A percentile compares a stretch with the other conserved stretches of the same genome.
Conservation (phyloP, 805 yeast species). For the Wickerhamomyces chambardii region DNA sequence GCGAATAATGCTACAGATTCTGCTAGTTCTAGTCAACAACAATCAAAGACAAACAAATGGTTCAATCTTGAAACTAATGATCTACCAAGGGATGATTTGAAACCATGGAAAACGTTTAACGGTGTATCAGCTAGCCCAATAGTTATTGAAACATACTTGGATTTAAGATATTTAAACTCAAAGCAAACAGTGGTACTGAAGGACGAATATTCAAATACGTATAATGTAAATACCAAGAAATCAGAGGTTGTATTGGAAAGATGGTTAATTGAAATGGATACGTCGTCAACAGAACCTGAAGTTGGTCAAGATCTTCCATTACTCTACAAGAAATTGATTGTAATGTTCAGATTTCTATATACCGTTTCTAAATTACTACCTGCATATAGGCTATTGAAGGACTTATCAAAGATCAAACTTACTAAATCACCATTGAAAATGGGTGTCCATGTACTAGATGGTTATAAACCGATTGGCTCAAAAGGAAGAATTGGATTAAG, state of each 20-base stretch:
- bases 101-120: constrained; percentile 44
- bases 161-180: constrained; percentile 45
- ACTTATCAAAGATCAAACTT: constrained; percentile 28
- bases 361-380: constrained; percentile 66
- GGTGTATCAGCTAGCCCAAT: constrained; percentile 55
- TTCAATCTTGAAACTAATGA: constrained; percentile 42
- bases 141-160: constrained; percentile 77
- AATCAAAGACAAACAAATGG: constrained; percentile 45
- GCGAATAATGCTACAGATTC: constrained; percentile 3
- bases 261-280: constrained; percentile 82
- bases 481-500: constrained; percentile 83
- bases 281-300: constrained; percentile 22
- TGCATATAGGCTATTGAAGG: constrained; percentile 46
- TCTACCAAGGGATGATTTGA: constrained; percentile 43
- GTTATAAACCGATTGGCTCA: constrained; percentile 68
- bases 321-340: constrained; percentile 65
- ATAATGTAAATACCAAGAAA: constrained; percentile 56
- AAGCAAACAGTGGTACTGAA: constrained; percentile 51
- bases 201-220: constrained; percentile 43
- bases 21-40: constrained; percentile 1
- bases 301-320: constrained; percentile 47
- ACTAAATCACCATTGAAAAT: constrained; percentile 33
- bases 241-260: constrained; percentile 89
- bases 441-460: constrained; percentile 62
- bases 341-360: constrained; percentile 67